Evolutionary conservation across 75 land plant species (phyloP).

Genomic region (Azolla pinnata): DNA sequence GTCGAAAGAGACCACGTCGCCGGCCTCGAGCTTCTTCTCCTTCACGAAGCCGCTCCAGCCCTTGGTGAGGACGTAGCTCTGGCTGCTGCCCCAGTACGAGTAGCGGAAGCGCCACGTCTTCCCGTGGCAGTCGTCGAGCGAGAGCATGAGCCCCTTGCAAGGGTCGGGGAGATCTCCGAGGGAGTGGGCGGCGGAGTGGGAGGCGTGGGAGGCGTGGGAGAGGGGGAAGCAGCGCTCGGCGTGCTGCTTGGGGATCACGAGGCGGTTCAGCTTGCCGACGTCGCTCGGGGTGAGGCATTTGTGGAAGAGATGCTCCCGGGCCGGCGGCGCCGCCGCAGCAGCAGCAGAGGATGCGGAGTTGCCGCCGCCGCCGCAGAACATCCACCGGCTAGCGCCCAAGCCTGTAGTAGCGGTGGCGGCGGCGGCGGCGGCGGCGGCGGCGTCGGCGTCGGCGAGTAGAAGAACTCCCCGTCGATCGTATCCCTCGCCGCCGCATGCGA

Average conservation of each 20-base stretch:
- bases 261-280: slow-evolving; percentile 80
- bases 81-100: slow-evolving; percentile 89
- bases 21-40: slow-evolving; percentile 73
- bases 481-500: too few species aligned
- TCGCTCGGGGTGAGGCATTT: slow-evolving; percentile 94
- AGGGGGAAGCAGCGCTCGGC: slow-evolving; percentile 85
- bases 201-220: slow-evolving; percentile 53
- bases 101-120: slow-evolving; percentile 75
- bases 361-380: too few species aligned
- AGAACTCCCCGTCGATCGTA: too few species aligned
- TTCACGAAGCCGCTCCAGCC: slow-evolving; percentile 90
- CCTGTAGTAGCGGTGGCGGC: too few species aligned
- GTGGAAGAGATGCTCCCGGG: slow-evolving; percentile 67
- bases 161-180: slow-evolving; percentile 23
- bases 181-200: slow-evolving; percentile 61
- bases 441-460: too few species aligned
- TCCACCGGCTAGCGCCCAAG: too few species aligned
- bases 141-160: slow-evolving; percentile 51
- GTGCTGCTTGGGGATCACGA: slow-evolving; percentile 87
- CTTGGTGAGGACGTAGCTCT: slow-evolving; percentile 85
- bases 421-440: too few species aligned
- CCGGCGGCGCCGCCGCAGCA: too few species aligned
- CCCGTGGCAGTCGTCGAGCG: slow-evolving; percentile 57
- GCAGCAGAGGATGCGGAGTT: too few species aligned
- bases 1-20: slow-evolving; percentile 58